These are phyloP conservation scores for Pestalotiopsis sp. DNA, from an alignment of 2,329 filamentous ascomycete genomes.

Conservation along the genomic window DNA sequence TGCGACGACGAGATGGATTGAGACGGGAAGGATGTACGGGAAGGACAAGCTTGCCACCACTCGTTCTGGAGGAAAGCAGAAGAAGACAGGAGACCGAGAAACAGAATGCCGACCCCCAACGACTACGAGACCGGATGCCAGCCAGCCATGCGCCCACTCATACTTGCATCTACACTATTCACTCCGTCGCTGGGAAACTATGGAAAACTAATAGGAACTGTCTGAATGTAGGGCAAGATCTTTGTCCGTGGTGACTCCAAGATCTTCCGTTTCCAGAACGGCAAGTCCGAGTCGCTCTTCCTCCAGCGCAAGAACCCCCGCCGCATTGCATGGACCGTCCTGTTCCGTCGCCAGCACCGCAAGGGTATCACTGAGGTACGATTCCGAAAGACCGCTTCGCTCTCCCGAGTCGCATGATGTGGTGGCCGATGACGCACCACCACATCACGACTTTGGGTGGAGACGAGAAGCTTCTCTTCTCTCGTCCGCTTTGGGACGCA, in stretches of 20 bases:
- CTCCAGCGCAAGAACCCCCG: conserved; percentile 99
- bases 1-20: neutral
- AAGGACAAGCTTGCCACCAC: neutral
- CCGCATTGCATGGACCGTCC: conserved; percentile 97
- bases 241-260: conserved; percentile 99
- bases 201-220: conserved; percentile 12
- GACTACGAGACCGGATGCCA: conserved; percentile 1
- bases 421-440: neutral
- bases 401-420: neutral
- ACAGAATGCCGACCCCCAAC: neutral
- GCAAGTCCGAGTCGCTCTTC: conserved; percentile 99
- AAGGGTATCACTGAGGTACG: conserved; percentile 99
- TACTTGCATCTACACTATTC: neutral
- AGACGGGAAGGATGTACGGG: neutral
- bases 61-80: neutral
- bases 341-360: conserved; percentile 98
- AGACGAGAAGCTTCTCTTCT: neutral
- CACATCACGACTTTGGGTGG: neutral
- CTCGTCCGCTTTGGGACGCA: neutral
- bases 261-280: conserved; percentile 99
- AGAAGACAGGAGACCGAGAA: neutral
- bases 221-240: conserved; percentile 84
- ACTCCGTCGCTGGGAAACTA: neutral
- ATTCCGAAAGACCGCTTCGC: neutral
- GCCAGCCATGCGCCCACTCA: neutral